Conservation (phyloP, 2,329 filamentous ascomycete genomes). For the Trichocomaceae sp. region DNA sequence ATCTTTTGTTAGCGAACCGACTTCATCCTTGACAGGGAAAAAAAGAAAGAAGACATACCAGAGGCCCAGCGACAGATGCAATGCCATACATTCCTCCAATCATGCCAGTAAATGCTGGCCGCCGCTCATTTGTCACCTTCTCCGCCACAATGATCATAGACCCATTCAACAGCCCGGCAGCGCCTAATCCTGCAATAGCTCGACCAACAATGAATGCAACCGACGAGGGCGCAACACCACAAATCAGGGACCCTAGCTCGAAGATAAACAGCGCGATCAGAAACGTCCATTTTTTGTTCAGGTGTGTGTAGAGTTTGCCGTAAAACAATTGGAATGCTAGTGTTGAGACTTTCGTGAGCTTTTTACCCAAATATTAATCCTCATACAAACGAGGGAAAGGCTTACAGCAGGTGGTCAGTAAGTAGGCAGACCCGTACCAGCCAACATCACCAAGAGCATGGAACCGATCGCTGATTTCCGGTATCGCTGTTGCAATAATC, state of each 20-base stretch:
- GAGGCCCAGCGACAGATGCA: slow-evolving; percentile 34
- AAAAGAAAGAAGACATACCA: slow-evolving; percentile 17
- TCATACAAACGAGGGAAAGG: neutral
- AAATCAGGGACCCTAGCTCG: slow-evolving; percentile 30
- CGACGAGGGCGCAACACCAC: slow-evolving; percentile 27
- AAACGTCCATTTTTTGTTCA: slow-evolving; percentile 38
- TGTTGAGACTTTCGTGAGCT: slow-evolving; percentile 36
- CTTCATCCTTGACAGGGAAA: neutral
- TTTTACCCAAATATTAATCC: neutral
- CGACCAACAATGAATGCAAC: slow-evolving; percentile 29
- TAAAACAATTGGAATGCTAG: slow-evolving; percentile 28
- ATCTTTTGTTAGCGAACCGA: neutral
- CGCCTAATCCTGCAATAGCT: slow-evolving; percentile 29
- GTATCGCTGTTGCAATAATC: neutral
- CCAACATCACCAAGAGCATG: slow-evolving; percentile 1
- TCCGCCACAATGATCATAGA: slow-evolving; percentile 24
- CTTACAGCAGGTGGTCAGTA: slow-evolving; percentile 1
- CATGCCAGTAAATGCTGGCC: slow-evolving; percentile 35
- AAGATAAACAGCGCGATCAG: slow-evolving; percentile 33
- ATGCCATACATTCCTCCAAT: slow-evolving; percentile 39
- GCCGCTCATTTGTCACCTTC: slow-evolving; percentile 31
- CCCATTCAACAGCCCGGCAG: slow-evolving; percentile 26
- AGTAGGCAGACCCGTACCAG: slow-evolving; percentile 5
- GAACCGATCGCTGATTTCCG: neutral
- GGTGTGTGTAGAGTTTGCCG: slow-evolving; percentile 40